phyloP scores from a whole-genome alignment of 2,329 filamentous ascomycete species.

The Colletotrichum sp. region DNA sequence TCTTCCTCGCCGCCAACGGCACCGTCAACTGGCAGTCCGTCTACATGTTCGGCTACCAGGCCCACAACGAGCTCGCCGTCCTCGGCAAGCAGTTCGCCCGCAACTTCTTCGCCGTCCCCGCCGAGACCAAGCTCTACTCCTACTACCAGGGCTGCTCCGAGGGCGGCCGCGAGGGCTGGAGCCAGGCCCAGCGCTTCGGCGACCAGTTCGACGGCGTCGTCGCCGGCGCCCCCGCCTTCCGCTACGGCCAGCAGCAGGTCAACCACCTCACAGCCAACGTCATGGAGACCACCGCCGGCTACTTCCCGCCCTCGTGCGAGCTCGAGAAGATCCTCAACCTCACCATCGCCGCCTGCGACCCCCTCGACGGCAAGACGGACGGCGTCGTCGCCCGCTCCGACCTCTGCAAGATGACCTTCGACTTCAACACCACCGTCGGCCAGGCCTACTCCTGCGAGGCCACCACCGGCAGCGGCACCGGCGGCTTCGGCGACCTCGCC shows the following conservation, averaged over 20 bases:
- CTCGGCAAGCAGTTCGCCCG: slow-evolving; percentile 51
- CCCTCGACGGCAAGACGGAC: slow-evolving; percentile 58
- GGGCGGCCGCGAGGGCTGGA: slow-evolving; percentile 53
- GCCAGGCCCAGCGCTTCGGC: slow-evolving; percentile 55
- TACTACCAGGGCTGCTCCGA: slow-evolving; percentile 62
- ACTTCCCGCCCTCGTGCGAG: slow-evolving; percentile 21
- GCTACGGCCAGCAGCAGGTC: slow-evolving; percentile 48
- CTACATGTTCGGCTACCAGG: slow-evolving; percentile 10
- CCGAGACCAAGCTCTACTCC: slow-evolving; percentile 40
- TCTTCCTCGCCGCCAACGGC: slow-evolving; percentile 38
- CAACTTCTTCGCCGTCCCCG: slow-evolving; percentile 47
- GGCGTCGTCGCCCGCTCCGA: slow-evolving; percentile 32
- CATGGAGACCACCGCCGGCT: slow-evolving; percentile 37
- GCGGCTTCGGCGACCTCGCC: slow-evolving; percentile 13
- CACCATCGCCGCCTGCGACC: slow-evolving; percentile 59
- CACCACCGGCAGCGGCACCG: slow-evolving; percentile 39
- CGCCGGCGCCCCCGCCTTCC: slow-evolving; percentile 50
- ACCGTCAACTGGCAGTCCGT: slow-evolving; percentile 12
- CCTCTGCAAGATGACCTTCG: slow-evolving; percentile 16
- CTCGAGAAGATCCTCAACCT: slow-evolving; percentile 53
- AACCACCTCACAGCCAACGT: slow-evolving; percentile 44
- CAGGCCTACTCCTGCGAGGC: slow-evolving; percentile 29
- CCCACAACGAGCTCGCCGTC: background rate
- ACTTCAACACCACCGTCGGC: slow-evolving; percentile 4
- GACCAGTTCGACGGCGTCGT: slow-evolving; percentile 51